phyloP scores from a whole-genome alignment of 2,329 filamentous ascomycete genomes.

The Lecanoromycetidae sp. region DNA sequence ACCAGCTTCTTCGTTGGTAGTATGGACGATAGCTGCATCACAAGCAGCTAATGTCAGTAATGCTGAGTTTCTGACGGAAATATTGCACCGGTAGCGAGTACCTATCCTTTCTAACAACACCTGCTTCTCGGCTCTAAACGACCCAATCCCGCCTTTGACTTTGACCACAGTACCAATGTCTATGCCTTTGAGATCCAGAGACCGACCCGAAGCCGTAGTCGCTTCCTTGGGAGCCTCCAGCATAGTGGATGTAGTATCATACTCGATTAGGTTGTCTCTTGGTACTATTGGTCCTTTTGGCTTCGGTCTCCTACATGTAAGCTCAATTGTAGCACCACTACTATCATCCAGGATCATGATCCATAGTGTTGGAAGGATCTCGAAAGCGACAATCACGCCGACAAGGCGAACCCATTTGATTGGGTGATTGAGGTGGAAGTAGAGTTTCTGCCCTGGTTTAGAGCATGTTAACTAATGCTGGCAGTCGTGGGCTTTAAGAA shows the following conservation, averaged over 20 bases:
- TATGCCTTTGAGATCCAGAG: slow-evolving; percentile 28
- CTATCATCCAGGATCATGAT: slow-evolving; percentile 49
- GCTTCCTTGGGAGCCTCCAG: no score
- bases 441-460: slow-evolving; percentile 40
- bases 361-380: slow-evolving; percentile 31
- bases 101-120: slow-evolving; percentile 41
- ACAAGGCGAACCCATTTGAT: slow-evolving; percentile 62
- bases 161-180: slow-evolving; percentile 43
- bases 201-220: slow-evolving; percentile 4
- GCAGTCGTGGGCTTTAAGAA: neutral
- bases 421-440: slow-evolving; percentile 61
- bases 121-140: slow-evolving; percentile 40
- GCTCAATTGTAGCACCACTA: slow-evolving; percentile 46
- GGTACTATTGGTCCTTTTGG: neutral
- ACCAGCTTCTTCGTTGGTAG: slow-evolving; percentile 43
- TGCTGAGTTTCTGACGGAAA: neutral
- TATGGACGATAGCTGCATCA: slow-evolving; percentile 27
- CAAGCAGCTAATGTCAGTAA: neutral
- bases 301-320: slow-evolving; percentile 30
- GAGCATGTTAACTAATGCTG: neutral
- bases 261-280: neutral
- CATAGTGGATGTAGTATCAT: neutral
- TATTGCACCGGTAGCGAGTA: neutral
- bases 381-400: slow-evolving; percentile 54
- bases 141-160: slow-evolving; percentile 44